These are phyloP conservation scores for Leptomonas pyrrhocoris DNA, from an alignment of 208 protist genomes.

Conservation along the genomic window DNA sequence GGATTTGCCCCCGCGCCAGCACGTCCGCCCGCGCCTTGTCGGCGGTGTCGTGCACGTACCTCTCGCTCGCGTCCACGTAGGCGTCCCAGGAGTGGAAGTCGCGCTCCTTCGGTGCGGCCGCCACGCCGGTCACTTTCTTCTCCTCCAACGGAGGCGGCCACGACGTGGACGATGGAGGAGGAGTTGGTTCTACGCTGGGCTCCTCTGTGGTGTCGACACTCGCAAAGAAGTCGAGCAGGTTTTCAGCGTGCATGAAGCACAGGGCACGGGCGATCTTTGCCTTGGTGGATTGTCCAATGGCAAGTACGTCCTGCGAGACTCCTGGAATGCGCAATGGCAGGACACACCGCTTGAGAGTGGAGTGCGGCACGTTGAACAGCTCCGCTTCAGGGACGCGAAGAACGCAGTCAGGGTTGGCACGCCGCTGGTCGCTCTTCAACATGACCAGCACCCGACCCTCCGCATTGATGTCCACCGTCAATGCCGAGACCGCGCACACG, in stretches of 20 bases:
- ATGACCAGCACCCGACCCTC: conserved; percentile 45
- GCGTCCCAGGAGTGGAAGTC: conserved; percentile 39
- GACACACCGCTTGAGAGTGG: conserved; percentile 50
- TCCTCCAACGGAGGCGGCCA: conserved; percentile 28
- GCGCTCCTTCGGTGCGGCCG: conserved; percentile 23
- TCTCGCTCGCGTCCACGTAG: conserved; percentile 45
- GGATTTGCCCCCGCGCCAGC: conserved; percentile 38
- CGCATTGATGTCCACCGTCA: conserved; percentile 25
- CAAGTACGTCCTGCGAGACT: conserved; percentile 26
- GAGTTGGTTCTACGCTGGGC: not conserved
- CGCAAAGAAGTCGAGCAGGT: conserved; percentile 74
- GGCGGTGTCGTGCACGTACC: conserved; percentile 32
- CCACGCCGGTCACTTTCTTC: not conserved
- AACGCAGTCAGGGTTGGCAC: conserved; percentile 1
- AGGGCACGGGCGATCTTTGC: conserved; percentile 53
- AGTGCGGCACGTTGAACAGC: conserved; percentile 40
- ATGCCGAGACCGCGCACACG: conserved; percentile 24
- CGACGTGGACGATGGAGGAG: not conserved
- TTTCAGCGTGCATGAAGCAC: conserved; percentile 78
- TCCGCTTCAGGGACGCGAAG: not conserved
- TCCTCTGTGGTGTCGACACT: not conserved
- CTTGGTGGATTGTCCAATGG: conserved; percentile 65
- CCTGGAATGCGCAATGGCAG: conserved; percentile 39
- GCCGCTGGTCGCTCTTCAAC: conserved; percentile 31
- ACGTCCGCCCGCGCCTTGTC: conserved; percentile 13